Evolutionary conservation across 2,329 filamentous ascomycete genomes (phyloP).

Genomic region (Dichotomopilus funicola): DNA sequence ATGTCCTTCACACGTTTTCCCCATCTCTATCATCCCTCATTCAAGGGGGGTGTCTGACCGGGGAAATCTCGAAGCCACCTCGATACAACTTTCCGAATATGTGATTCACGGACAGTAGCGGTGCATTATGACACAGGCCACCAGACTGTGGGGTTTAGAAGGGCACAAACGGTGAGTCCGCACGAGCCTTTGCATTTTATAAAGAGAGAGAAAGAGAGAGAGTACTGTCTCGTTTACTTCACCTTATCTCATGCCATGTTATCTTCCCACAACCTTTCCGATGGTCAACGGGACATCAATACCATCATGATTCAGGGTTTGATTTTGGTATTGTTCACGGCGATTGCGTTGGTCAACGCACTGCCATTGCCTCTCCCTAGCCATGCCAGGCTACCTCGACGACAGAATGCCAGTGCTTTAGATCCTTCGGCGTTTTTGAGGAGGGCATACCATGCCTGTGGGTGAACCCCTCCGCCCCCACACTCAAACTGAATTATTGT

Average conservation of each 20-base stretch:
- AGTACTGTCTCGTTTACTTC: not conserved
- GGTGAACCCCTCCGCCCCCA: not conserved
- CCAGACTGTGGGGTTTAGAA: no score
- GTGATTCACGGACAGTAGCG: no score
- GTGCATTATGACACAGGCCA: no score
- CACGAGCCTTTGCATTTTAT: not conserved
- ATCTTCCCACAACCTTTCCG: not conserved
- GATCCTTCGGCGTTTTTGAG: constrained; percentile 16
- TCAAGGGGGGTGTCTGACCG: no score
- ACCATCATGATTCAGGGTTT: not conserved
- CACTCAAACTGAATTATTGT: not conserved
- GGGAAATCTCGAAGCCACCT: no score
- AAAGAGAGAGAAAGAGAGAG: no score
- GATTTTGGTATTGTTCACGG: not conserved
- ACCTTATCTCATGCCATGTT: not conserved
- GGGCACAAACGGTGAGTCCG: not conserved
- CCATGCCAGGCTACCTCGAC: not conserved
- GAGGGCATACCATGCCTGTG: constrained; percentile 23
- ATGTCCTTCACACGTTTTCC: no score
- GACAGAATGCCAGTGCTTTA: constrained; percentile 14
- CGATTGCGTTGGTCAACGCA: not conserved
- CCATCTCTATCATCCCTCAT: no score
- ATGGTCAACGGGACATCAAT: not conserved
- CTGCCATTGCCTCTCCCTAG: not conserved
- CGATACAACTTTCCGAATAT: no score